phyloP scores from a whole-genome alignment of 257 asterid genomes.

The Gynochthodes officinalis region DNA sequence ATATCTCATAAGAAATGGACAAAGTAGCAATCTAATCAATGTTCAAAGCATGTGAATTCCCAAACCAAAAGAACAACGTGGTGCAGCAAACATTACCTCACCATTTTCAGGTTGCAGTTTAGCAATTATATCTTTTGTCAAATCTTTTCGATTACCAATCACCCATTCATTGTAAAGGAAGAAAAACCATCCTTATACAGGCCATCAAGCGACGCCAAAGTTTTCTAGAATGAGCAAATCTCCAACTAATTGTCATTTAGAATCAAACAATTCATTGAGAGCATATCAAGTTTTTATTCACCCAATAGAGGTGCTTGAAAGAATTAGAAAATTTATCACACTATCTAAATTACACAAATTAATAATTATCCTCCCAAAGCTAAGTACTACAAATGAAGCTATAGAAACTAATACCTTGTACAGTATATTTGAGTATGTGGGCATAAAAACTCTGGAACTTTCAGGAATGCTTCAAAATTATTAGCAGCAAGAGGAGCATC shows the following conservation, averaged over 20 bases:
- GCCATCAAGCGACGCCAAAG: not conserved
- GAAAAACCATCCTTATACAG: not conserved
- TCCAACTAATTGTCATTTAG: not conserved
- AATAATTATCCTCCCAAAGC: not conserved
- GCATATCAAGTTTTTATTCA: too few relatives aligned
- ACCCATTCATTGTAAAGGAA: constrained; percentile 87
- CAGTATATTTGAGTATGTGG: constrained; percentile 94
- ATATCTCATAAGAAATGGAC: not conserved
- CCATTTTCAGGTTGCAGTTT: constrained; percentile 95
- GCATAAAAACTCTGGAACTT: constrained; percentile 90
- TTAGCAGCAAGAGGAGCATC: constrained; percentile 92
- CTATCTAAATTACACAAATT: not conserved
- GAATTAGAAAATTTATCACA: not conserved
- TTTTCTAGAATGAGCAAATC: not conserved
- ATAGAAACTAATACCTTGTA: constrained; percentile 59
- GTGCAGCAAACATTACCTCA: constrained; percentile 59
- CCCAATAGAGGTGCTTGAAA: not conserved
- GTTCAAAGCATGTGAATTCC: not conserved
- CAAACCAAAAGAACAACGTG: not conserved
- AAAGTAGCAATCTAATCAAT: not conserved
- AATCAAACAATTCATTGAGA: constrained; percentile 4
- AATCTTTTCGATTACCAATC: constrained; percentile 93
- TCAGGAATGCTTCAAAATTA: constrained; percentile 91
- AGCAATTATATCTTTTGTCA: constrained; percentile 80
- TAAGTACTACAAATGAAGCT: not conserved